Conservation (phyloP, 208 protist genomes). For the Leishmania guyanensis region DNA sequence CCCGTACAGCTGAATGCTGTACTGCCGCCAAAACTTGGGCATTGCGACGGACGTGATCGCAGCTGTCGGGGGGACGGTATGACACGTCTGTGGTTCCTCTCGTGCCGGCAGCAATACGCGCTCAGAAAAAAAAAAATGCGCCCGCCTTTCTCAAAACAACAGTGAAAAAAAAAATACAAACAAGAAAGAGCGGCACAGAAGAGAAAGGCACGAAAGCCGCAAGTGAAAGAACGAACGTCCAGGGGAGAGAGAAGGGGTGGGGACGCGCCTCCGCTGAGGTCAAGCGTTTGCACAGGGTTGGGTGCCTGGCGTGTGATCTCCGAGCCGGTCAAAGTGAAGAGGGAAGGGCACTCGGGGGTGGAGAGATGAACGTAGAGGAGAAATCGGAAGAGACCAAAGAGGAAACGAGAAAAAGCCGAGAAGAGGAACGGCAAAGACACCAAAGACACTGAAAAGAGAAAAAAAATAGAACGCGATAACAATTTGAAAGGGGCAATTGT, state of each 20-base stretch:
- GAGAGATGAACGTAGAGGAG: not conserved
- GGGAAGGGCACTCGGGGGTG: not conserved
- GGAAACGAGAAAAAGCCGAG: not conserved
- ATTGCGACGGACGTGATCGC: not conserved
- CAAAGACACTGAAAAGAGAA: not conserved
- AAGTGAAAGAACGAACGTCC: slow-evolving; percentile 11
- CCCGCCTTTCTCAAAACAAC: not conserved
- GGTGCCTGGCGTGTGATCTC: not conserved
- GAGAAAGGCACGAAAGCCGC: slow-evolving; percentile 25
- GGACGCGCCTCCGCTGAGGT: not conserved
- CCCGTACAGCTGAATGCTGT: slow-evolving; percentile 61
- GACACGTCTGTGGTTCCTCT: not conserved
- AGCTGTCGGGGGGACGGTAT: not conserved
- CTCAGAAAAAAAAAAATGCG: not conserved
- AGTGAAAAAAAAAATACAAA: not conserved
- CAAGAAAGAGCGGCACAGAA: slow-evolving; percentile 9
- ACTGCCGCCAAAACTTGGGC: slow-evolving; percentile 26
- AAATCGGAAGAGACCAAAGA: not conserved
- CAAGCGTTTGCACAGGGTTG: not conserved
- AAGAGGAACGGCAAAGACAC: slow-evolving; percentile 11
- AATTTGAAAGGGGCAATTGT: not conserved
- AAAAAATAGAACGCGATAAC: not conserved
- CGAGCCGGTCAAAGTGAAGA: not conserved
- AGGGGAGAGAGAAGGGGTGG: not conserved
- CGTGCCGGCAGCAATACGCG: not conserved